A percentile compares a stretch with the other conserved stretches of the same genome.
Evolutionary conservation across 805 yeast genomes (phyloP).

Genomic region (Candida fluviatilis): DNA sequence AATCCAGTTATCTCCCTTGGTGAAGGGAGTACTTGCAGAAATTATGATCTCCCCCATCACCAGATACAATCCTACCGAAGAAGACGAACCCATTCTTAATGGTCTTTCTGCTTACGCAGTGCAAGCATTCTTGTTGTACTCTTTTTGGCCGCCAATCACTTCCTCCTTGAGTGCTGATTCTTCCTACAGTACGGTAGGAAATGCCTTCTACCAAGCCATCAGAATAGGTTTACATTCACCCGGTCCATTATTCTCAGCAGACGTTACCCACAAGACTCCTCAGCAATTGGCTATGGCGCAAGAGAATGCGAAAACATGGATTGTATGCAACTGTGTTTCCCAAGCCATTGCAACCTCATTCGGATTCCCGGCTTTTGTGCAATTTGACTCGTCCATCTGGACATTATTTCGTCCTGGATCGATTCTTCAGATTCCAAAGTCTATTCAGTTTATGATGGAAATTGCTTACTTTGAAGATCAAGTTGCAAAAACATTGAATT

Average conservation of each 20-base stretch:
- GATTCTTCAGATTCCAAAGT: conserved; percentile 45
- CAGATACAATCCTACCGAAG: conserved; percentile 72
- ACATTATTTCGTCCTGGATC: conserved; percentile 48
- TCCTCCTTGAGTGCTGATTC: conserved; percentile 94
- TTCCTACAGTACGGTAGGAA: conserved; percentile 92
- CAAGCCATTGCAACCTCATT: conserved; percentile 88
- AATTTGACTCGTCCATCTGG: conserved; percentile 69
- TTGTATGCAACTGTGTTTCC: conserved; percentile 85
- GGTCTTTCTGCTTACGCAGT: conserved; percentile 91
- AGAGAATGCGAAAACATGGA: conserved; percentile 90
- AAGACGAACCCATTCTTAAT: conserved; percentile 77
- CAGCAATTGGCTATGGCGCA: conserved; percentile 46
- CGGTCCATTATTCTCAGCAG: conserved; percentile 18
- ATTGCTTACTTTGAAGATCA: conserved; percentile 86
- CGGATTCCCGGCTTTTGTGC: conserved; percentile 92
- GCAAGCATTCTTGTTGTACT: conserved; percentile 83
- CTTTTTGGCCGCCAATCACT: conserved; percentile 95
- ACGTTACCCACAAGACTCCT: conserved; percentile 46
- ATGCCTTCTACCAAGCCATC: conserved; percentile 89
- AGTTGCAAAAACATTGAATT: conserved; percentile 69
- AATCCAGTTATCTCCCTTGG: conserved; percentile 58
- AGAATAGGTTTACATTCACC: conserved; percentile 85
- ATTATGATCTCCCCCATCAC: conserved; percentile 89
- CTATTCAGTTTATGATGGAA: conserved; percentile 74
- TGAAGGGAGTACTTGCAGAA: conserved; percentile 78